Percentiles rank a stretch among this genome's conserved stretches.
These are phyloP conservation scores for Aspergillus sparsus DNA, from an alignment of 495 filamentous ascomycete genomes.

Conservation along the genomic window DNA sequence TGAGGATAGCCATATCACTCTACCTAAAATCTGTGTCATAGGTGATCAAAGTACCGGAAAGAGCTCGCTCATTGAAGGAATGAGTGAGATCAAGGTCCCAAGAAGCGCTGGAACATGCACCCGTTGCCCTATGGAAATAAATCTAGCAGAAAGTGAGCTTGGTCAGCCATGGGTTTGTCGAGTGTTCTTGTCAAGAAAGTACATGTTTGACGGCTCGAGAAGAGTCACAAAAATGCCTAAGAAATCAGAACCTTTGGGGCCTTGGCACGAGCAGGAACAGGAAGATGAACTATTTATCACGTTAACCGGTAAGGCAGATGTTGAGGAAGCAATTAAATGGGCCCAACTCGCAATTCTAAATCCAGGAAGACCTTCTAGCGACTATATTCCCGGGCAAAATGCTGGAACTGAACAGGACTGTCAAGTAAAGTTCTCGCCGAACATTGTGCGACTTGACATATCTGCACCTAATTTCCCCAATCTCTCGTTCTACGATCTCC, in stretches of 20 bases:
- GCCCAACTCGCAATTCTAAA: conserved; percentile 76
- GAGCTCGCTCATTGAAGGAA: conserved; percentile 75
- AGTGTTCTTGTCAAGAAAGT: conserved; percentile 61
- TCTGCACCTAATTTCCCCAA: conserved; percentile 66
- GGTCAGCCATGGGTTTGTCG: conserved; percentile 59
- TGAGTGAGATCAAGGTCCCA: conserved; percentile 76
- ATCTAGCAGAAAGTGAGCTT: conserved; percentile 55
- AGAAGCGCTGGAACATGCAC: conserved; percentile 71
- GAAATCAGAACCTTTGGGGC: conserved; percentile 40
- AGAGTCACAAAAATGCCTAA: conserved; percentile 25
- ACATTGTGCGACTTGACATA: conserved; percentile 73
- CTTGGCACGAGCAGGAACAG: conserved; percentile 42
- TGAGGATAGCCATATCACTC: conserved; percentile 56
- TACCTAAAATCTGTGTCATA: conserved; percentile 76
- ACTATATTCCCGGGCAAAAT: conserved; percentile 53
- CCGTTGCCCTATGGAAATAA: conserved; percentile 74
- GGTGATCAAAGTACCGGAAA: conserved; percentile 85
- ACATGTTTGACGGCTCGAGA: conserved; percentile 45
- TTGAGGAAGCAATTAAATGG: conserved; percentile 61
- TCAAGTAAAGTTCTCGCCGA: conserved; percentile 72
- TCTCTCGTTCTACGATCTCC: conserved; percentile 78
- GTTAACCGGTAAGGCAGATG: conserved; percentile 44
- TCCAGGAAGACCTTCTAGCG: conserved; percentile 44
- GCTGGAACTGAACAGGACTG: conserved; percentile 23
- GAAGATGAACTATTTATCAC: conserved; percentile 46